Conservation (phyloP, 75 land plant species). For the Chamaecyparis obtusa region DNA sequence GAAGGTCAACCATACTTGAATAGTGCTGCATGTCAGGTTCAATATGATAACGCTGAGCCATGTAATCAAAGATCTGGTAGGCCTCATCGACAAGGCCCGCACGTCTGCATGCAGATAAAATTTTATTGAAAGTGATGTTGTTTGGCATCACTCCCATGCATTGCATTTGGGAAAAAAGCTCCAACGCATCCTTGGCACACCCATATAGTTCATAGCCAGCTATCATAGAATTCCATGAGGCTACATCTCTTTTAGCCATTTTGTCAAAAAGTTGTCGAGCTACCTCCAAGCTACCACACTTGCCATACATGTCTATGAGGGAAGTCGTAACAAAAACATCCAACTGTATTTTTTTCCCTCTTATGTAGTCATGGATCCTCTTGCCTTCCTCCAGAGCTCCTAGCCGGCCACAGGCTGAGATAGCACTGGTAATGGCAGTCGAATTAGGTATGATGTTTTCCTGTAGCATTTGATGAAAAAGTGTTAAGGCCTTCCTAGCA, state of each 20-base stretch:
- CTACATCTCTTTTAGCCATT: constrained; percentile 15
- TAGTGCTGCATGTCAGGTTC: constrained; percentile 3
- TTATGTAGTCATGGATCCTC: constrained; percentile 10
- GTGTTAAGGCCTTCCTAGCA: constrained; percentile 12
- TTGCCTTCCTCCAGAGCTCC: constrained; percentile 16
- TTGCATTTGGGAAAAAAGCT: constrained; percentile 20
- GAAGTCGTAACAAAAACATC: constrained; percentile 17
- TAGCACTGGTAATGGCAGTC: constrained; percentile 18
- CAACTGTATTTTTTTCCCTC: not conserved
- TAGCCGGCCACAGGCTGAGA: constrained; percentile 17
- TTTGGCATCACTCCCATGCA: constrained; percentile 15
- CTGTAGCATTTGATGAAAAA: constrained; percentile 18
- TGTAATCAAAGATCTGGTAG: constrained; percentile 14
- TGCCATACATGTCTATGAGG: constrained; percentile 22
- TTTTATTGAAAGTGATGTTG: constrained; percentile 10
- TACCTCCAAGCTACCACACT: constrained; percentile 14
- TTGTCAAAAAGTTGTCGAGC: constrained; percentile 16
- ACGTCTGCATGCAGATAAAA: constrained; percentile 17
- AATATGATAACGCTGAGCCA: constrained; percentile 2
- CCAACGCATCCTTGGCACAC: constrained; percentile 16
- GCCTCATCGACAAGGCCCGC: constrained; percentile 17
- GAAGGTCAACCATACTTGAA: constrained; percentile 10
- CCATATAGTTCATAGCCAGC: constrained; percentile 11
- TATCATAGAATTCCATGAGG: constrained; percentile 22
- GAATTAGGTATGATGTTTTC: constrained; percentile 12